Base-by-base conservation (phyloP, 2,329 filamentous ascomycete genomes). In the Aspergillus nomiae region DNA sequence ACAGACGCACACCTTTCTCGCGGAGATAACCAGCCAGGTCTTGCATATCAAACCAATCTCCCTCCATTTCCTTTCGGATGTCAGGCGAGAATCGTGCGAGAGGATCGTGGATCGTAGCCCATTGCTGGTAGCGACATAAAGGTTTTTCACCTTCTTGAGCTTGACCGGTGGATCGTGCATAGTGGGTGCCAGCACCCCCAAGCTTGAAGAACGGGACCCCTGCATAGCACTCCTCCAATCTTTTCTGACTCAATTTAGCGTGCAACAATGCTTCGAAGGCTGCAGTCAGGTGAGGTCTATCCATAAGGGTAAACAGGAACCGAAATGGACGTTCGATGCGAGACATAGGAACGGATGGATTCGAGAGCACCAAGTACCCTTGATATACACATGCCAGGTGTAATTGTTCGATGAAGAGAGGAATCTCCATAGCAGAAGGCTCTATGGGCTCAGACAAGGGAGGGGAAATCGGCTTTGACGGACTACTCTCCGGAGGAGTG, bases 1-100 rank as follows among this genome's bases (percentile, higher is more conserved):
- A 43, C 14, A 71, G 55, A 34, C 45, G 56, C 2, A 71, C 62
- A 28, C 60, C 59, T 43, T 65, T 64, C 34, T 71, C 66, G 0
- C 58, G 63, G 8, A 72, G 56, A 60, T 67, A 71, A 0, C 67
- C 69, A 55, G 68, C 65, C 26, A 72, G 51, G 48, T 72, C 70
- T 11, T 66, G 59, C 30, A 72, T 65, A 26, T 71, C 67, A 41
- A 72, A 71, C 69, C 69, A 72, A 36, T 70, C 69, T 10, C 69
- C 69, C 11, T 69, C 64, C 16, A 71, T 48, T 9, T 67, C 61
- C n/a, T 62, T 32, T 41, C 58, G 59, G 36, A 69, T 34, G 16
- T 66, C 62, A 9, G 55, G 28, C 1, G 68, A 55, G 10, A 68
- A 58, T 2, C 57, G 61, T 7, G 66, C 48, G 24, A 69, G 45